Evolutionary conservation across 2,329 filamentous ascomycete genomes (phyloP).

Genomic region (Aspergillus eucalypticola): DNA sequence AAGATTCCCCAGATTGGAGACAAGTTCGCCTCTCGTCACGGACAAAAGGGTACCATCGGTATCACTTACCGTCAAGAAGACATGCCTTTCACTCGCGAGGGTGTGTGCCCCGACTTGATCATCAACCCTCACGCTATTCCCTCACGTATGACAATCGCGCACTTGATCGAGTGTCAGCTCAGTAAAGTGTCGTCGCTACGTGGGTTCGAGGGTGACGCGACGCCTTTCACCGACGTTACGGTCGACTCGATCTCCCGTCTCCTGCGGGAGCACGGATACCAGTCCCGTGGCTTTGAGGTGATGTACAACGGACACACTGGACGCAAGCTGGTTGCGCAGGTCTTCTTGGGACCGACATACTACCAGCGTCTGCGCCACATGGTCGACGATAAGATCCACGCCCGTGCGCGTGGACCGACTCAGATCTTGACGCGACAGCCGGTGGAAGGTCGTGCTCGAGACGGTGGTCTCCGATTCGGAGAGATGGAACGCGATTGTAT

Average conservation of each 20-base stretch:
- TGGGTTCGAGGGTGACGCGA: conserved; percentile 95
- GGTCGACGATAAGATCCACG: conserved; percentile 99
- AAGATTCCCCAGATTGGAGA: conserved; percentile 99
- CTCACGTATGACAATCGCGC: conserved; percentile 99
- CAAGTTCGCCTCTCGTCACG: conserved; percentile 98
- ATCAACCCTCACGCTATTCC: conserved; percentile 99
- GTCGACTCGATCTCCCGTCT: conserved; percentile 89
- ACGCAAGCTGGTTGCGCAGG: conserved; percentile 85
- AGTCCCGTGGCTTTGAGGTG: conserved; percentile 94
- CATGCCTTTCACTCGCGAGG: conserved; percentile 95
- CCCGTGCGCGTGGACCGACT: conserved; percentile 91
- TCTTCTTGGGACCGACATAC: conserved; percentile 97
- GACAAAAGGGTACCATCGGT: conserved; percentile 98
- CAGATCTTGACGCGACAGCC: conserved; percentile 97
- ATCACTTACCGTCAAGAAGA: conserved; percentile 97
- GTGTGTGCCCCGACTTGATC: conserved; percentile 90
- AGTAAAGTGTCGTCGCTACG: conserved; percentile 93
- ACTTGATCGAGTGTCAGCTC: conserved; percentile 98
- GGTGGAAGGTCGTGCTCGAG: conserved; percentile 95
- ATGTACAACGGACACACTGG: conserved; percentile 99
- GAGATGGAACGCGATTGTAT: conserved; percentile 99
- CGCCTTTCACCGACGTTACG: conserved; percentile 95
- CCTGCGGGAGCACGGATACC: conserved; percentile 86
- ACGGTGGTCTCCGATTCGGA: conserved; percentile 98
- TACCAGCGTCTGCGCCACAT: conserved; percentile 98